Conservation (phyloP, 495 filamentous ascomycete genomes). For the Lepraria neglecta region DNA sequence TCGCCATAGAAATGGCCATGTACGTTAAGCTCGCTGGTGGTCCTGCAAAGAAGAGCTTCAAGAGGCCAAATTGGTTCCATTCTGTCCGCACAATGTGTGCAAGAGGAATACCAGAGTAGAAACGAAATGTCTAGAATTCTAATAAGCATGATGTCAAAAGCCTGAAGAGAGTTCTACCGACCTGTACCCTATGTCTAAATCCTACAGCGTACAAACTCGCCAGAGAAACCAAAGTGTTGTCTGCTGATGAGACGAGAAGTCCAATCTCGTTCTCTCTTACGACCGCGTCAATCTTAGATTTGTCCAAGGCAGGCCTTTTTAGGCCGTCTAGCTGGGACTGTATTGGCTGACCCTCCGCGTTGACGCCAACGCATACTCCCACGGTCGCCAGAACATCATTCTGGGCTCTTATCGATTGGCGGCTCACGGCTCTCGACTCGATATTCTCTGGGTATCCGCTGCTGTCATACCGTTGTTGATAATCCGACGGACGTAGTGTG, state of each 20-base stretch:
- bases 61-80: conserved; percentile 31
- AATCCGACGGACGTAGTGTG: not conserved
- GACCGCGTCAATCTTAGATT: conserved; percentile 40
- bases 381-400: conserved; percentile 55
- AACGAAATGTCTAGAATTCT: conserved; percentile 40
- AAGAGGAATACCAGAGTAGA: conserved; percentile 40
- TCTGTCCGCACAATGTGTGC: conserved; percentile 38
- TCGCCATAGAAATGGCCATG: conserved; percentile 1
- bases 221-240: conserved; percentile 40
- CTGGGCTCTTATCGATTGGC: conserved; percentile 45
- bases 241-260: conserved; percentile 41
- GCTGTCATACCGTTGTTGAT: conserved; percentile 59
- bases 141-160: not conserved
- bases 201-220: conserved; percentile 41
- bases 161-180: conserved; percentile 24
- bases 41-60: conserved; percentile 43
- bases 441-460: conserved; percentile 62
- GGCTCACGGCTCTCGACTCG: conserved; percentile 41
- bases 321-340: conserved; percentile 9
- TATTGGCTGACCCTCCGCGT: conserved; percentile 33
- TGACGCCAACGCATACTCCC: conserved; percentile 45
- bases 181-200: conserved; percentile 44
- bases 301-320: conserved; percentile 27
- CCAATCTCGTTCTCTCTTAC: conserved; percentile 47
- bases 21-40: conserved; percentile 35